phyloP scores from a whole-genome alignment of 768 basidiomycete species.

The Psilocybe cyanescens region DNA sequence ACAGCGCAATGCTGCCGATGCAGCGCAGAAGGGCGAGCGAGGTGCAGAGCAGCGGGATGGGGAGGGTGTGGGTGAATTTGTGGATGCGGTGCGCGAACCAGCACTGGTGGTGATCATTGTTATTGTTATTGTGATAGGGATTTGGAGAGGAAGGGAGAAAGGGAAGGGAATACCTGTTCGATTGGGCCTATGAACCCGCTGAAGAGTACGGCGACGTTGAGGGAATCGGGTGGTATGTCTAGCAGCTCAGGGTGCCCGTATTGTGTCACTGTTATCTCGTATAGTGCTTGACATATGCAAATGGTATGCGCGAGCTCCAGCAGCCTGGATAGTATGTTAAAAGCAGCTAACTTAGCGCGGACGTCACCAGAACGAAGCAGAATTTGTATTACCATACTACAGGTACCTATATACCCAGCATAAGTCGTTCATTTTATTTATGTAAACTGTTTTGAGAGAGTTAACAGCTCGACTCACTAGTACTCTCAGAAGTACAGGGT shows the following conservation, averaged over 20 bases:
- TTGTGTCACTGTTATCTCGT: constrained; percentile 24
- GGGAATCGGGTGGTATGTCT: constrained; percentile 14
- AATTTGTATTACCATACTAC: neutral
- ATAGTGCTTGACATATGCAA: constrained; percentile 23
- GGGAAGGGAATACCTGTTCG: constrained; percentile 13
- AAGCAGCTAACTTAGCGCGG: neutral
- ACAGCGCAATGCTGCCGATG: constrained; percentile 15
- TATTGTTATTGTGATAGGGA: neutral
- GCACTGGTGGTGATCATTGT: constrained; percentile 4
- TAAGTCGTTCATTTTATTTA: neutral
- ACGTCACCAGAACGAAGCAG: neutral
- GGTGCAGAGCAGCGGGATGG: constrained; percentile 19
- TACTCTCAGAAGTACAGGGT: constrained; percentile 19
- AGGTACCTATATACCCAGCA: neutral
- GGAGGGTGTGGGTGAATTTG: constrained; percentile 15
- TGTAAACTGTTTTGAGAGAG: no score
- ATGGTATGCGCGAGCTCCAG: constrained; percentile 26
- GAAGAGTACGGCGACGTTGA: constrained; percentile 24
- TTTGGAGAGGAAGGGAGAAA: neutral
- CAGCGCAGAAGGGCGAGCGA: constrained; percentile 20
- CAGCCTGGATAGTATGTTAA: constrained; percentile 9
- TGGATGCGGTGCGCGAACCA: constrained; percentile 28
- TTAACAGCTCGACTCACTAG: constrained; percentile 15
- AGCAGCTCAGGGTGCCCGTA: constrained; percentile 22
- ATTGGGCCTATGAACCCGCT: constrained; percentile 29